Evolutionary conservation across 768 basidiomycete species (phyloP).

Genomic region (Serendipita sp.): DNA sequence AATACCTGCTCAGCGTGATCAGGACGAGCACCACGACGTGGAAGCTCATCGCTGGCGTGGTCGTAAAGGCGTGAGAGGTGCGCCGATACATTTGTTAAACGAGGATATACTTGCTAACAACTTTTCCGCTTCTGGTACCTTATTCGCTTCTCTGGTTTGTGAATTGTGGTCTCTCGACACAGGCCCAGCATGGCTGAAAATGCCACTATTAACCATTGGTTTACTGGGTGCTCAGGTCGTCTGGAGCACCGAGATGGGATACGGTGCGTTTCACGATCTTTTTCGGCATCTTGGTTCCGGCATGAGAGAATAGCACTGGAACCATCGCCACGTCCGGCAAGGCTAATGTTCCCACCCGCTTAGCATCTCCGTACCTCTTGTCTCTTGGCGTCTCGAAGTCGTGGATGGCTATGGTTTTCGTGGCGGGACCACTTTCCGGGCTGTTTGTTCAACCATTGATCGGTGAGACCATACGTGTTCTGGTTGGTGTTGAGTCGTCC

Average conservation of each 20-base stretch:
- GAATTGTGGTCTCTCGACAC: background rate
- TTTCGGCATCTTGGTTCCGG: background rate
- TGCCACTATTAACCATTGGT: conserved; percentile 61
- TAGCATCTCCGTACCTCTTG: conserved; percentile 69
- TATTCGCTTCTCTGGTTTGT: no score
- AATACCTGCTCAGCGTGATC: background rate
- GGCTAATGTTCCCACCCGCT: background rate
- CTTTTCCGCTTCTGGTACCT: no score
- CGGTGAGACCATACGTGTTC: conserved; percentile 31
- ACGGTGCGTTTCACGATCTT: conserved; percentile 29
- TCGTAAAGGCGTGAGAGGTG: background rate
- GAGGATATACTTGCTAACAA: background rate
- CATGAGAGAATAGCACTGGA: no score
- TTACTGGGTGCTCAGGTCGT: conserved; percentile 75
- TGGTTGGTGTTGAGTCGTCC: background rate
- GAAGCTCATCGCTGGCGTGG: background rate
- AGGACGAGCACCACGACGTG: background rate
- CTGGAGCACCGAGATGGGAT: conserved; percentile 93
- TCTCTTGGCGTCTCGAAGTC: conserved; percentile 79
- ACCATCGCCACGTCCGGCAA: no score
- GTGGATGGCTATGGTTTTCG: conserved; percentile 76
- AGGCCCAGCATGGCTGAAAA: conserved; percentile 51
- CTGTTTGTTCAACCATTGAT: conserved; percentile 84
- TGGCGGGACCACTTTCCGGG: conserved; percentile 83
- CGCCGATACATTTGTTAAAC: background rate